Evolutionary conservation across 495 filamentous ascomycete species (phyloP), one percentile per base, ranked within the genome.

Genomic region (Tuber umbilicatum): DNA sequence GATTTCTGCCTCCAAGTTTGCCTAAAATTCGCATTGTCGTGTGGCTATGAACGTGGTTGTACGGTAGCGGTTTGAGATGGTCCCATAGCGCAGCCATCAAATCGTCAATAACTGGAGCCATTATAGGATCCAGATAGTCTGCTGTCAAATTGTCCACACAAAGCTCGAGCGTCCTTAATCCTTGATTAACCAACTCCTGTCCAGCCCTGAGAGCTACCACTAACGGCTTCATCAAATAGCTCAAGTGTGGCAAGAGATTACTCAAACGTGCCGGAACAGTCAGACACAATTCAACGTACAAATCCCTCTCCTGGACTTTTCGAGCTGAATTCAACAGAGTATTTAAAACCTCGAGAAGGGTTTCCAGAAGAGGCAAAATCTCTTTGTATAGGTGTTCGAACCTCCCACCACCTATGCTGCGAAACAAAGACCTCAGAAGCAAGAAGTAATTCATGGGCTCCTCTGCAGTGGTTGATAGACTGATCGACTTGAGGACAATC

Each of bases 361-460:
- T 97, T 84, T 99, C 96, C 55, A 99, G 85, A 9, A 99, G 87
- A 35, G 96, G 96, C 23, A 99, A 85, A 71, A 99, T 97, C 82
- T 98, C 94, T 84, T 99, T 98, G 84, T 99, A 99, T 0, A 98
- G 86, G 73, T 97, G 91, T 85, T 99, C 96, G 74, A 99, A 99
- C 43, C 96, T 90, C 1, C 96, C 96, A 73, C 96, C 96, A 27
- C 96, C 96, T 77, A 99, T 99, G 81, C 94, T 97, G 68, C 96
- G 86, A 81, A 99, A 99, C 5, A 99, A 86, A 0, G 92, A 97
- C 42, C 96, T 89, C 60, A 99, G 86, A 2, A 99, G 89, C 23
- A 97, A 86, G 86, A 98, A 99, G 83, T 98, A 98, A 84, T 99
- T 98, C 91, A 97, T 97, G 2, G 96, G 96, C 79, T 97, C 94